Evolutionary conservation across 352 stramenopile genomes (phyloP).

Genomic region (Phytopythium aichiense): DNA sequence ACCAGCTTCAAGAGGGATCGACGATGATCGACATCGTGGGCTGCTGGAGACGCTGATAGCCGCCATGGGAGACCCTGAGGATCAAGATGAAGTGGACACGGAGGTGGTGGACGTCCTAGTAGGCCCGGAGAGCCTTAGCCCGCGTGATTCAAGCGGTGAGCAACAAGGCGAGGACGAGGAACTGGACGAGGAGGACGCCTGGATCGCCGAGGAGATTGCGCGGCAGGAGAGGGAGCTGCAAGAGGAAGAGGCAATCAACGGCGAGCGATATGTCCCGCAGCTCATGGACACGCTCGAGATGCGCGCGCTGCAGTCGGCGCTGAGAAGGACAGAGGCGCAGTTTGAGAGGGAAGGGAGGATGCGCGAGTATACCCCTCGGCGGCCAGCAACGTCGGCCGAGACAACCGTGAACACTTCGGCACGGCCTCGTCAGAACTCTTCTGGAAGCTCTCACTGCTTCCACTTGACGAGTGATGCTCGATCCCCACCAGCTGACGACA

Average conservation of each 20-base stretch:
- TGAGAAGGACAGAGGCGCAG: slow-evolving; percentile 34
- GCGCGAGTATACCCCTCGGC: slow-evolving; percentile 41
- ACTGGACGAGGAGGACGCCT: slow-evolving; percentile 5
- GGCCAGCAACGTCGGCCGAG: slow-evolving; percentile 9
- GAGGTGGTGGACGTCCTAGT: neutral
- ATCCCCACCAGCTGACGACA: neutral
- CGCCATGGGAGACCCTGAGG: neutral
- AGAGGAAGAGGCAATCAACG: slow-evolving; percentile 9
- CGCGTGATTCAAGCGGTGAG: neutral
- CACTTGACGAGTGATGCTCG: neutral
- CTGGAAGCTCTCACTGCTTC: neutral
- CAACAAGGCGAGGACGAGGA: neutral
- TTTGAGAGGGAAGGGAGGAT: slow-evolving; percentile 41
- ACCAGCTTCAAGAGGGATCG: neutral
- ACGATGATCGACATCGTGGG: neutral
- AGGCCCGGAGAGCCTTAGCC: neutral
- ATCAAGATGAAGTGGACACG: neutral
- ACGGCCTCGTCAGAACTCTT: neutral
- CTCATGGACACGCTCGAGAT: slow-evolving; percentile 60
- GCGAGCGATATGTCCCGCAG: slow-evolving; percentile 34
- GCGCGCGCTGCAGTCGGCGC: slow-evolving; percentile 26
- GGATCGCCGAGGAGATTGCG: slow-evolving; percentile 9
- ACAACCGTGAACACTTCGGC: neutral
- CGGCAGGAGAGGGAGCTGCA: slow-evolving; percentile 4
- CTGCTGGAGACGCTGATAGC: neutral